These are phyloP conservation scores for Fusarium camptoceras DNA, from an alignment of 2,329 filamentous ascomycete genomes.

Conservation along the genomic window DNA sequence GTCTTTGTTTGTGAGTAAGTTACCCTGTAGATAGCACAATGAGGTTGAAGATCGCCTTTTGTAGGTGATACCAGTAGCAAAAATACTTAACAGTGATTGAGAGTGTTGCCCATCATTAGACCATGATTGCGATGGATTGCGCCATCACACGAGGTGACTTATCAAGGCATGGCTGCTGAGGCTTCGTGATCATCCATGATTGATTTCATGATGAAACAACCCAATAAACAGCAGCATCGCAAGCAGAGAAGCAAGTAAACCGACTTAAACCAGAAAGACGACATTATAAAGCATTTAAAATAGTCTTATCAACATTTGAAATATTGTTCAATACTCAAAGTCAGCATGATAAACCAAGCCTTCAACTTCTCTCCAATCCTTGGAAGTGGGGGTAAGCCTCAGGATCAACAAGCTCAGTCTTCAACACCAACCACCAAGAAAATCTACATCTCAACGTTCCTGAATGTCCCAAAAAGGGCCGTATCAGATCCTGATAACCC, in stretches of 20 bases:
- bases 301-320: constrained; percentile 2
- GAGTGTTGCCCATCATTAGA: too few species aligned
- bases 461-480: constrained; percentile 16
- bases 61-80: neutral
- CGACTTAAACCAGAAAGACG: fast-evolving
- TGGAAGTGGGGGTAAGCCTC: constrained; percentile 8
- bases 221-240: fast-evolving
- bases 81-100: neutral
- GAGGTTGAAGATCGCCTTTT: neutral
- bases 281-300: neutral
- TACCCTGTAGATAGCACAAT: neutral
- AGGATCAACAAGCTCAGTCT: constrained; percentile 13
- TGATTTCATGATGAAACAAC: neutral
- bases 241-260: neutral
- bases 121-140: neutral
- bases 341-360: constrained; percentile 9
- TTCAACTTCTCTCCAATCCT: neutral
- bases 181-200: neutral
- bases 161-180: neutral
- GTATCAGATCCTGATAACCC: neutral
- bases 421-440: constrained; percentile 4
- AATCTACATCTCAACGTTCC: neutral
- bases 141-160: too few species aligned
- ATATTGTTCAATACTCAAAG: neutral
- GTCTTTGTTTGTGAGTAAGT: neutral